Evolutionary conservation across 257 asterid species (phyloP).

Genomic region (Solanum etuberosum): DNA sequence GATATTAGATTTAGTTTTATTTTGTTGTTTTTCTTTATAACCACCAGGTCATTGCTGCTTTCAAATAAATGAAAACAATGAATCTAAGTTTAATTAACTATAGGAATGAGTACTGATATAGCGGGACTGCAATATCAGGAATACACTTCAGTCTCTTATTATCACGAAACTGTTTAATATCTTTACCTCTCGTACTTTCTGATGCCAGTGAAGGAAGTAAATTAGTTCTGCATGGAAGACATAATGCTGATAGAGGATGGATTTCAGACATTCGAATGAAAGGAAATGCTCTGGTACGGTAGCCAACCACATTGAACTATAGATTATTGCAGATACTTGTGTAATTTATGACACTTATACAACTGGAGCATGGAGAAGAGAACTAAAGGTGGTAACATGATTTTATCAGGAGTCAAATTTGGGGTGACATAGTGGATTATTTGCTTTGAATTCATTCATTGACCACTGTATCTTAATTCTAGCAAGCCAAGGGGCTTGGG

Average conservation of each 20-base stretch:
- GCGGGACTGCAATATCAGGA: not conserved
- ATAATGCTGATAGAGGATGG: constrained; percentile 86
- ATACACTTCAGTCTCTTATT: not conserved
- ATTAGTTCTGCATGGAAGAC: constrained; percentile 81
- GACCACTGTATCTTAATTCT: not conserved
- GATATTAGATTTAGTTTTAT: not conserved
- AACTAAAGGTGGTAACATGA: not conserved
- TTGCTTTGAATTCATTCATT: not conserved
- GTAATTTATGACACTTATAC: not conserved
- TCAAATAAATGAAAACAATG: not conserved
- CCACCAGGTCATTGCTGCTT: not conserved
- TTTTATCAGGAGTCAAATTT: not conserved
- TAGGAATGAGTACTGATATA: not conserved
- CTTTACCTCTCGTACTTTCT: constrained; percentile 1
- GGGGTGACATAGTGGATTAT: not conserved
- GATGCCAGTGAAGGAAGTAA: constrained; percentile 58
- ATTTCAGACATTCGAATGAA: constrained; percentile 48
- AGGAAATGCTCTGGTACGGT: constrained; percentile 56
- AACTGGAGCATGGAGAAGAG: not conserved
- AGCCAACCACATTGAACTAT: not conserved
- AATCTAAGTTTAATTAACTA: not conserved
- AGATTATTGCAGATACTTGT: not conserved
- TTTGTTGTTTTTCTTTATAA: not conserved
- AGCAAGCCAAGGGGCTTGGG: not conserved
- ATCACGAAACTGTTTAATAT: not conserved